Conservation (phyloP, 768 basidiomycete genomes). For the Candolleomyces efflorescens region DNA sequence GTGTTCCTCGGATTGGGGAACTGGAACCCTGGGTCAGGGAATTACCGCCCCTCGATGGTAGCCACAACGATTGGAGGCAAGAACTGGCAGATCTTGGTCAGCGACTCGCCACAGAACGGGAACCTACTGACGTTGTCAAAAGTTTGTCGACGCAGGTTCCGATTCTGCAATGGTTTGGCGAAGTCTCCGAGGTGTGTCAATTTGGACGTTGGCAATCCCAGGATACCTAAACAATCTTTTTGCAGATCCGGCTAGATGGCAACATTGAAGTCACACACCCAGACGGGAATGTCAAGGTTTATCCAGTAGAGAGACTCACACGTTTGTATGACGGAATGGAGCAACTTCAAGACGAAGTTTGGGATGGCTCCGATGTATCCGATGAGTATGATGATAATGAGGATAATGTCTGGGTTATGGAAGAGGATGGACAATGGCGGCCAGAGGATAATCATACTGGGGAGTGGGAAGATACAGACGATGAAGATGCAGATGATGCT, state of each 20-base stretch:
- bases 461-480: slow-evolving; percentile 33
- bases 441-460: slow-evolving; percentile 37
- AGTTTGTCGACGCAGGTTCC: slow-evolving; percentile 34
- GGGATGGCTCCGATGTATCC: slow-evolving; percentile 43
- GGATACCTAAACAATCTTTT: slow-evolving; percentile 7
- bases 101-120: slow-evolving; percentile 45
- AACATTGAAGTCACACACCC: slow-evolving; percentile 71
- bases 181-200: slow-evolving; percentile 65
- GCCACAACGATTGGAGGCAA: slow-evolving; percentile 67
- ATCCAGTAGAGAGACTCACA: slow-evolving; percentile 67
- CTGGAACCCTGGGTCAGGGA: slow-evolving; percentile 78
- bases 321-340: slow-evolving; percentile 79
- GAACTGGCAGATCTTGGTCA: slow-evolving; percentile 65
- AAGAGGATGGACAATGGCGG: slow-evolving; percentile 44
- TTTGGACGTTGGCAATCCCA: background rate
- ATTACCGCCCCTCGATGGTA: slow-evolving; percentile 43
- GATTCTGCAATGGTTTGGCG: slow-evolving; percentile 76
- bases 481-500: background rate
- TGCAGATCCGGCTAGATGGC: slow-evolving; percentile 70
- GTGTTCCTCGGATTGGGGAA: slow-evolving; percentile 83
- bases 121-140: slow-evolving; percentile 32
- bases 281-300: slow-evolving; percentile 40
- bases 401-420: slow-evolving; percentile 38
- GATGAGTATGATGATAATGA: slow-evolving; percentile 41
- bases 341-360: slow-evolving; percentile 68